Conservation (phyloP, 495 filamentous ascomycete species). For the Sabuloglossum arenarium region DNA sequence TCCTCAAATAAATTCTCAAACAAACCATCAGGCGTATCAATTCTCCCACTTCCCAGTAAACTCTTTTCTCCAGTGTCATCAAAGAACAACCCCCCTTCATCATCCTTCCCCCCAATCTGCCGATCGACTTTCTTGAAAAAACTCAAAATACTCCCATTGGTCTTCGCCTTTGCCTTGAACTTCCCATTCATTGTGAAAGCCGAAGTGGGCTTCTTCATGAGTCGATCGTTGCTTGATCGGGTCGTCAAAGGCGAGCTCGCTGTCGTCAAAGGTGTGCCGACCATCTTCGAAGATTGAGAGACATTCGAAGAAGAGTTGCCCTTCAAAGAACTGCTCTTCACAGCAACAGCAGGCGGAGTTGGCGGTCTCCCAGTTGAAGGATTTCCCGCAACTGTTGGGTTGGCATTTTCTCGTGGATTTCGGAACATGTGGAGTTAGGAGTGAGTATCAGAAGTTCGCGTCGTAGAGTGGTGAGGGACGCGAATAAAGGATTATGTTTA, state of each 20-base stretch:
- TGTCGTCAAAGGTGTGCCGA: conserved; percentile 10
- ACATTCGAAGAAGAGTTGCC: too few relatives aligned
- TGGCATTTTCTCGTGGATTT: conserved; percentile 20
- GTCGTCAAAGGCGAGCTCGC: conserved; percentile 19
- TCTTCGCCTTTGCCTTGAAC: conserved; percentile 20
- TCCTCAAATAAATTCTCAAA: conserved; percentile 8
- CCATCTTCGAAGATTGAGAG: background rate
- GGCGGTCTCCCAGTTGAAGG: conserved; percentile 23
- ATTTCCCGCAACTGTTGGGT: conserved; percentile 8
- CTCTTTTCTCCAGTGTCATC: background rate
- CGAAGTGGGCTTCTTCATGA: background rate
- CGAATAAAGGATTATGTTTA: background rate
- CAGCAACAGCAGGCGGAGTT: conserved; percentile 24
- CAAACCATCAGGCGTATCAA: conserved; percentile 17
- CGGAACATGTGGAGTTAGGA: conserved; percentile 18
- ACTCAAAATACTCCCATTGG: conserved; percentile 55
- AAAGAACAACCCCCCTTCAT: conserved; percentile 19
- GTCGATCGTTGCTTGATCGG: background rate
- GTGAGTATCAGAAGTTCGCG: background rate
- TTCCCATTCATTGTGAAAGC: too few relatives aligned
- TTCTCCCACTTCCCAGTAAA: conserved; percentile 8
- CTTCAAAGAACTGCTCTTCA: too few relatives aligned
- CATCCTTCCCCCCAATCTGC: conserved; percentile 10
- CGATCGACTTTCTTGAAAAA: conserved; percentile 61
- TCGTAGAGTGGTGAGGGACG: background rate